Conservation (phyloP, 257 asterid species). For the Marsdenia floribunda region DNA sequence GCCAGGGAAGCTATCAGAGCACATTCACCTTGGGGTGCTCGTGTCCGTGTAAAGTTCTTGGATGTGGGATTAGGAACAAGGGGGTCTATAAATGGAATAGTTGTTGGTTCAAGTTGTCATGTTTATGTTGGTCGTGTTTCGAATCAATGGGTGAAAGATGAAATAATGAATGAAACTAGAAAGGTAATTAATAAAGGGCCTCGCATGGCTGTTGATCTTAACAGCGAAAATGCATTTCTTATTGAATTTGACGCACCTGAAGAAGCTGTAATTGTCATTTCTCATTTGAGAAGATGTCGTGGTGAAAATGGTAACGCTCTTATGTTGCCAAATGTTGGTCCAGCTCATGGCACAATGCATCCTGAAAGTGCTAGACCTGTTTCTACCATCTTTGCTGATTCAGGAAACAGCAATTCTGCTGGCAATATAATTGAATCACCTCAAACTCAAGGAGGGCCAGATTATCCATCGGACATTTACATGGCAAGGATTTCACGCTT, state of each 20-base stretch:
- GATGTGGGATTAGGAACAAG: slow-evolving; percentile 69
- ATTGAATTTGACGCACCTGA: slow-evolving; percentile 85
- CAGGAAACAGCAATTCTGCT: slow-evolving; percentile 35
- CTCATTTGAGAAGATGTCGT: slow-evolving; percentile 69
- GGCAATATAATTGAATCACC: slow-evolving; percentile 47
- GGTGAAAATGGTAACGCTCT: slow-evolving; percentile 43
- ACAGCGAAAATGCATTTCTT: slow-evolving; percentile 66
- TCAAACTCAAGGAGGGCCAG: slow-evolving; percentile 41
- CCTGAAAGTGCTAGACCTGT: slow-evolving; percentile 40
- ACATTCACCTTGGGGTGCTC: slow-evolving; percentile 70
- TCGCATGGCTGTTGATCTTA: slow-evolving; percentile 66
- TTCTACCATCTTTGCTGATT: slow-evolving; percentile 34
- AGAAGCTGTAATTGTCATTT: slow-evolving; percentile 66
- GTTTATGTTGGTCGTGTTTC: slow-evolving; percentile 72
- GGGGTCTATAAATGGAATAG: slow-evolving; percentile 60
- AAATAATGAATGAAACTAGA: slow-evolving; percentile 62
- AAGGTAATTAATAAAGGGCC: slow-evolving; percentile 67
- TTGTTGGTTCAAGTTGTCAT: slow-evolving; percentile 67
- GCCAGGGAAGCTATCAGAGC: slow-evolving; percentile 87
- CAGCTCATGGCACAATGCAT: slow-evolving; percentile 36
- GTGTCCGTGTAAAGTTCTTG: slow-evolving; percentile 61
- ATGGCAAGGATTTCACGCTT: slow-evolving; percentile 41
- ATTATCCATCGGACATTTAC: slow-evolving; percentile 47
- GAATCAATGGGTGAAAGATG: slow-evolving; percentile 78
- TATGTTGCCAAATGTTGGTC: slow-evolving; percentile 35